Percentiles rank a stretch among this genome's conserved stretches.
These are phyloP conservation scores for Yamadazyma sp. DNA, from an alignment of 1,139 yeast genomes.

Conservation along the genomic window DNA sequence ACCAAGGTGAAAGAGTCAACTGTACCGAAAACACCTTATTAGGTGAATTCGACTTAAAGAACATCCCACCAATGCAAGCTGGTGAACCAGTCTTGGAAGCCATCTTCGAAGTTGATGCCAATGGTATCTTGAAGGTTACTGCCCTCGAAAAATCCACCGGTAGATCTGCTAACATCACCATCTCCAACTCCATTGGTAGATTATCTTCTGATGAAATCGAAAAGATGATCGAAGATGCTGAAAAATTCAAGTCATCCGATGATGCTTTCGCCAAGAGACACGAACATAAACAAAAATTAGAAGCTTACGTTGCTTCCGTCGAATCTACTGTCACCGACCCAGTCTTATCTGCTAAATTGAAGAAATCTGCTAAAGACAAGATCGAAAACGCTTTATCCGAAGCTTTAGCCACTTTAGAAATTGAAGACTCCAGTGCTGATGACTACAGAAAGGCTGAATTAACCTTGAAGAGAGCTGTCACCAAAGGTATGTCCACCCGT, in stretches of 20 bases:
- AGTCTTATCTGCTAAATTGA: conserved; percentile 95
- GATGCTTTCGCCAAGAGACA: conserved; percentile 99
- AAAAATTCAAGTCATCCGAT: conserved; percentile 97
- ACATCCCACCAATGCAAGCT: conserved; percentile 98
- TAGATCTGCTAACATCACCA: conserved; percentile 98
- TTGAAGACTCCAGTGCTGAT: conserved; percentile 95
- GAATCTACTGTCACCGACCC: conserved; percentile 98
- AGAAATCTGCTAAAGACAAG: conserved; percentile 97
- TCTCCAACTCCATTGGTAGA: conserved; percentile 99
- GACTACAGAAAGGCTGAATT: conserved; percentile 99
- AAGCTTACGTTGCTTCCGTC: conserved; percentile 97
- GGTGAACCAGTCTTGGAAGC: conserved; percentile 98
- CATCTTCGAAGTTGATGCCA: conserved; percentile 90
- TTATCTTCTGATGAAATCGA: conserved; percentile 96
- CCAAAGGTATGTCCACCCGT: conserved; percentile 99
- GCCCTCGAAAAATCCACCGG: conserved; percentile 99
- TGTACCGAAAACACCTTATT: conserved; percentile 93
- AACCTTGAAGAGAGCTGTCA: conserved; percentile 97
- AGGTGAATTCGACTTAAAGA: conserved; percentile 93
- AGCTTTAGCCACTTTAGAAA: conserved; percentile 96
- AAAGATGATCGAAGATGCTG: conserved; percentile 98
- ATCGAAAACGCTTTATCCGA: conserved; percentile 98
- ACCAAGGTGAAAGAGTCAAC: conserved; percentile 96
- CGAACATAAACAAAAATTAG: conserved; percentile 99
- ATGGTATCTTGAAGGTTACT: conserved; percentile 97